Base-by-base conservation (phyloP, 2,329 filamentous ascomycete genomes). In the Aspergillus pseudoglaucus region DNA sequence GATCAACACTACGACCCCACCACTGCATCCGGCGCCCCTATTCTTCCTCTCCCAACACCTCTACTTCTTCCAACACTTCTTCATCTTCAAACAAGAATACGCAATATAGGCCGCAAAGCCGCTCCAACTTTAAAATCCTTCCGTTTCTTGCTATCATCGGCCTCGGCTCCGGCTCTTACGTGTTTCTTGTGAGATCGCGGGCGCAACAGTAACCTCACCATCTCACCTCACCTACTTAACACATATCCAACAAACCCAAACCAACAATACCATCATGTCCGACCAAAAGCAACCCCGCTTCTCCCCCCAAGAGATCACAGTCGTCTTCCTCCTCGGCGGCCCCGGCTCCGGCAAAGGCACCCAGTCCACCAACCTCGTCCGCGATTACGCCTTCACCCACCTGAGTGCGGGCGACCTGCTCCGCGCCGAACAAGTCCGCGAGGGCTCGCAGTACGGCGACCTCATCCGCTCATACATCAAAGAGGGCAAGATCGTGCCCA, bases 291-390 rank as follows among this genome's bases (percentile, higher is more conserved):
- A 75, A 46, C 85, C 90, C 4, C 82, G 86, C 63, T 96, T 95
- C 79, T 84, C 81, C 49, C 74, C 85, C 44, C 63, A 81, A 82
- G 78, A 90, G 50, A 88, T 94, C 27, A 93, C 89, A n/a, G 90
- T 97, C 50, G 75, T 98, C 69, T 97, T 95, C 75, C 89, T 97
- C 53, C 89, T 98, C 52, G 91, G 91, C 68, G 93, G 93, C 2
- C 93, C 93, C 12, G 93, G 93, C 55, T 88, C 90, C 54, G 93
- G 93, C 61, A 98, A 98, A 70, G 93, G 93, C 61, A 98, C 93
- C 2, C 91, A 98, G 72, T 97, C 91, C 76, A 81, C 83, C 57
- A 87, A 88, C 56, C 84, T 98, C 30, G 91, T 96, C 44, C 75
- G 81, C 41, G 83, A 93, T 69, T 94, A 95, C 69, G 84, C 85